These are phyloP conservation scores for Trametes cinnabarina DNA, from an alignment of 768 basidiomycete species.

Conservation along the genomic window DNA sequence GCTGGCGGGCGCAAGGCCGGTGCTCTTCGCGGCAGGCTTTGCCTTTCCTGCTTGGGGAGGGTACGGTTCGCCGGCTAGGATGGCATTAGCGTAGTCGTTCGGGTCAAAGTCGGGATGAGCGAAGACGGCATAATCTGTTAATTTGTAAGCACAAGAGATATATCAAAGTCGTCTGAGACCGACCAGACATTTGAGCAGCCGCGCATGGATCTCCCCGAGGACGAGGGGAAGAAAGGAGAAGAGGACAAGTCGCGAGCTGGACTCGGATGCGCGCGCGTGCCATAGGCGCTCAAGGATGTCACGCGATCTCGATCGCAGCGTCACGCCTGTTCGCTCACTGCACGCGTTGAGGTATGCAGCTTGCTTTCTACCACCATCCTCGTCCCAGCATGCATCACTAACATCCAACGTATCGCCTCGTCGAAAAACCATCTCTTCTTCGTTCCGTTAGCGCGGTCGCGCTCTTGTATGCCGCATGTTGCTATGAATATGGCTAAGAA, in stretches of 20 bases:
- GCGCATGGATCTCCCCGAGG: slow-evolving; percentile 1
- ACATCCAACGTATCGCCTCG: too few species aligned
- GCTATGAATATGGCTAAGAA: background rate
- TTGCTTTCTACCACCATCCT: slow-evolving; percentile 6
- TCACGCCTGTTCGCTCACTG: background rate
- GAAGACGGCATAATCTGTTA: slow-evolving; percentile 58
- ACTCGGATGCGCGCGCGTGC: background rate
- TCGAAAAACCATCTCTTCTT: too few species aligned
- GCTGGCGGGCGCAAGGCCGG: slow-evolving; percentile 56
- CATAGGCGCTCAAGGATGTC: slow-evolving; percentile 5
- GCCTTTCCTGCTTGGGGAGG: slow-evolving; percentile 42
- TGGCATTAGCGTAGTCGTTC: slow-evolving; percentile 87
- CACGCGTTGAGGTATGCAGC: background rate
- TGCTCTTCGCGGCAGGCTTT: slow-evolving; percentile 32
- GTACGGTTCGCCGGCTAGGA: slow-evolving; percentile 82
- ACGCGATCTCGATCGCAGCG: slow-evolving; percentile 11
- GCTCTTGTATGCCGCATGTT: background rate
- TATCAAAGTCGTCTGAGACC: background rate
- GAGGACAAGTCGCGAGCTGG: background rate
- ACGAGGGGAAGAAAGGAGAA: slow-evolving; percentile 2
- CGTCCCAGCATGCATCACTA: background rate
- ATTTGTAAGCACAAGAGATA: slow-evolving; percentile 1
- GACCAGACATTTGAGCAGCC: slow-evolving; percentile 23
- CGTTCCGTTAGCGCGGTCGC: background rate
- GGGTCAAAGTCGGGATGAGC: slow-evolving; percentile 74